Percentiles rank a stretch among this genome's conserved stretches.
Evolutionary conservation across 2,329 filamentous ascomycete genomes (phyloP).

Genomic region (Volutella citrinella): DNA sequence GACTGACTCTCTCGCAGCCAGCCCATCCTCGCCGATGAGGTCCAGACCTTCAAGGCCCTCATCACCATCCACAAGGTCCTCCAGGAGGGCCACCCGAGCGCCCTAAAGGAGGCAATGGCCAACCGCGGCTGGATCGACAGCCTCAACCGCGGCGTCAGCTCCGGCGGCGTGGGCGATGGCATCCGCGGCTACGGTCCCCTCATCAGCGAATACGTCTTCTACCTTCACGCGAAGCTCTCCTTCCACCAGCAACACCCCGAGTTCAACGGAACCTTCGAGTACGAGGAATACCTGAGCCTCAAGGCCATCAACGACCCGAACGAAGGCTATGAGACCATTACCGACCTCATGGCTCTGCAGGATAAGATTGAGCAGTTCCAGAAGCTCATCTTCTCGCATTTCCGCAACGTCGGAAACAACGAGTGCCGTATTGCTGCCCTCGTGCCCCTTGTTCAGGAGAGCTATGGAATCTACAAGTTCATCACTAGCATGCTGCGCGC

Average conservation of each 20-base stretch:
- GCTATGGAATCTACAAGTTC: constrained; percentile 99
- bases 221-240: constrained; percentile 87
- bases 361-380: constrained; percentile 99
- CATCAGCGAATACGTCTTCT: constrained; percentile 96
- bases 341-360: constrained; percentile 92
- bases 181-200: constrained; percentile 86
- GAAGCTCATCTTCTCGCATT: constrained; percentile 97
- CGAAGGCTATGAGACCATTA: constrained; percentile 95
- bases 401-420: constrained; percentile 86
- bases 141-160: constrained; percentile 70
- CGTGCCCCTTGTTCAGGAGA: constrained; percentile 92
- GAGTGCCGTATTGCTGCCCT: constrained; percentile 94
- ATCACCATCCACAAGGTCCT: constrained; percentile 97
- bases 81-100: constrained; percentile 90
- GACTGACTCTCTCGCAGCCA: constrained; percentile 55
- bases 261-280: constrained; percentile 98
- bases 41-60: constrained; percentile 97
- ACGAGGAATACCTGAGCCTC: constrained; percentile 97
- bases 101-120: constrained; percentile 82
- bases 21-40: constrained; percentile 96
- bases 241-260: constrained; percentile 97
- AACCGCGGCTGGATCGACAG: constrained; percentile 92
- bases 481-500: constrained; percentile 98
- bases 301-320: constrained; percentile 99
- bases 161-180: constrained; percentile 73